A percentile compares a stretch with the other conserved stretches of the same genome.
phyloP scores from a whole-genome alignment of 331 rosid genomes.

The Erythrophleum ivorense region DNA sequence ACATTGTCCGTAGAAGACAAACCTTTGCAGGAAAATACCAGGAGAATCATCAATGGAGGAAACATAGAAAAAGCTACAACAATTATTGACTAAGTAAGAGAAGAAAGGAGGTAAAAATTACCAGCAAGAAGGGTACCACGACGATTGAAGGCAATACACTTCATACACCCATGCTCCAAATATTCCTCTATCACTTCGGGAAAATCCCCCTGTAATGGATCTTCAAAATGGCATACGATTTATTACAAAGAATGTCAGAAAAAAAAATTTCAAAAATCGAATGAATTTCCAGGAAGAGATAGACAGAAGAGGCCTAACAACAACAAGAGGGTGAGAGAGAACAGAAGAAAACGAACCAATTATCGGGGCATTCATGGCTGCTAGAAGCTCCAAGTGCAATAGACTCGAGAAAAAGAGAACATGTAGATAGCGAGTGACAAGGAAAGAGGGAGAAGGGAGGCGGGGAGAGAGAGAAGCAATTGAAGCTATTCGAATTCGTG shows the following conservation, averaged over 20 bases:
- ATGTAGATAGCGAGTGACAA: not conserved
- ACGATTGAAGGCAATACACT: slow-evolving; percentile 90
- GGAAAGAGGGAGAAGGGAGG: not conserved
- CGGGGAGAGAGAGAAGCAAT: not conserved
- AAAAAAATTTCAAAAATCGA: not conserved
- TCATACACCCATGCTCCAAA: slow-evolving; percentile 87
- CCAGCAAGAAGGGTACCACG: slow-evolving; percentile 99
- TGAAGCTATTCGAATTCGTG: not conserved
- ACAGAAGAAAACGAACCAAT: slow-evolving; percentile 54
- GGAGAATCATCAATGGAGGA: not conserved
- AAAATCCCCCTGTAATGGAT: slow-evolving; percentile 91
- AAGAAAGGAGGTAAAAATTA: slow-evolving; percentile 36
- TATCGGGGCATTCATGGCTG: slow-evolving; percentile 69
- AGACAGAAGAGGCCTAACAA: not conserved
- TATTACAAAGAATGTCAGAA: not conserved
- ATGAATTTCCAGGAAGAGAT: not conserved
- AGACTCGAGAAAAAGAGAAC: not conserved
- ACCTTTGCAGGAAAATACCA: not conserved
- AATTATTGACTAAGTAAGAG: not conserved
- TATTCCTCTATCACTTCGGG: slow-evolving; percentile 96
- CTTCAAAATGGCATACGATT: slow-evolving; percentile 40
- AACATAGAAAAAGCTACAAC: not conserved
- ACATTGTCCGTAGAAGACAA: not conserved
- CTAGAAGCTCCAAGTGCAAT: not conserved
- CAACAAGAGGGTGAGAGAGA: not conserved